Base-by-base conservation (phyloP, 2,329 filamentous ascomycete genomes). In the Nothophaeocryptopus gaeumannii region DNA sequence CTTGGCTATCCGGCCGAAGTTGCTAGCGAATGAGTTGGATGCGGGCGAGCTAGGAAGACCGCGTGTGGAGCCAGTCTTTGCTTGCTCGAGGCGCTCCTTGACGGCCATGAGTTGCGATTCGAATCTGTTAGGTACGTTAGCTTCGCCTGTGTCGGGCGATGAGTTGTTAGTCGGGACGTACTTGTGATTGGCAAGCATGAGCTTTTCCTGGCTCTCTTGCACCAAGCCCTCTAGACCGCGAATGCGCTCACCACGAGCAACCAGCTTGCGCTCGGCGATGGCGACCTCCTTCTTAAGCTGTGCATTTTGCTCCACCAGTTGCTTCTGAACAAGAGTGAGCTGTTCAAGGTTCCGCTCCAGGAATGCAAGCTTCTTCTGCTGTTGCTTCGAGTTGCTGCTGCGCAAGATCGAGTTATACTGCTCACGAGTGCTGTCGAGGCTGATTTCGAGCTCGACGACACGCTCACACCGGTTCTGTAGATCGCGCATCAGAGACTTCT, bases 361-460 rank as follows among this genome's bases (percentile, higher is more conserved):
- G 80, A 99, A 99, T 12, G 93, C 95, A 88, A 99, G 97, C 82
- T 99, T 99, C 86, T 99, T 99, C 74, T 99, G 93, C 76, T 99
- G 93, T 16, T 93, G 92, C 52, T 93, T 87, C 78, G 95, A 97
- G 78, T 99, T 99, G 60, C 89, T 96, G 42, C 89, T 93, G 49
- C 92, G 86, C 51, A 99, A 81, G 53, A 99, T 93, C 64, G 96
- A 96, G 78, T 99, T 97, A 76, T 99, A 99, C 74, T 99, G 93
- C 76, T 99, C 93, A 48, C 93, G 84, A 1, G 93, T 96, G 77
- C 96, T 91, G 67, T 99, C 93, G 43, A 99, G 81, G 32, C 89
- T 95, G 65, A 99, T 99, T 72, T 99, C 93, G 26, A 99, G 83
- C 77, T 99, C 93, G 13, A 99, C 93, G 31, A 99, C 74, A 59